phyloP scores from a whole-genome alignment of 2,329 filamentous ascomycete genomes.

The Penicillium sp. region DNA sequence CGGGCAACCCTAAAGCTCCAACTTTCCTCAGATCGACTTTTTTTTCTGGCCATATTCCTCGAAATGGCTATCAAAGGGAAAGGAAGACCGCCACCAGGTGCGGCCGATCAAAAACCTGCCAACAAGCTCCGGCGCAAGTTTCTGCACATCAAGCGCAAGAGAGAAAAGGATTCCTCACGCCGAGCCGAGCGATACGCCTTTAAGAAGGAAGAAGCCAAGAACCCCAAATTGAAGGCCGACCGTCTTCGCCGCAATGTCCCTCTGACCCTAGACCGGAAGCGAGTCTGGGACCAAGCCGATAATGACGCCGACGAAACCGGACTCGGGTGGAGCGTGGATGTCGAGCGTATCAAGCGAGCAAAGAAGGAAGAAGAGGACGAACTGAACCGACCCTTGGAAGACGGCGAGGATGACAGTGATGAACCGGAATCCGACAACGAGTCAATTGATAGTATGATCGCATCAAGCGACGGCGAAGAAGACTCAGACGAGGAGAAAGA shows the following conservation, averaged over 20 bases:
- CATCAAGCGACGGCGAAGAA: constrained; percentile 55
- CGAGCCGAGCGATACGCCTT: constrained; percentile 76
- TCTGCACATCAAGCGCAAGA: constrained; percentile 80
- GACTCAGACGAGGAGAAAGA: constrained; percentile 53
- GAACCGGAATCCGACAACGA: constrained; percentile 54
- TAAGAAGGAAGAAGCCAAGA: constrained; percentile 82
- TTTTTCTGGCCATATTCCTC: constrained; percentile 1
- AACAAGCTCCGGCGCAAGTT: constrained; percentile 83
- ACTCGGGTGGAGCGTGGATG: constrained; percentile 52
- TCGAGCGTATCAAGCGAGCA: constrained; percentile 53
- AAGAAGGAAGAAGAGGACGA: constrained; percentile 52
- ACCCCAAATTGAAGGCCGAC: constrained; percentile 74
- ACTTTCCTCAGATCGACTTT: constrained; percentile 7
- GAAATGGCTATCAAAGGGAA: constrained; percentile 56
- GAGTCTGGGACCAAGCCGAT: constrained; percentile 83
- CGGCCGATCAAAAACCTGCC: constrained; percentile 59
- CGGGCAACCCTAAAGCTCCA: constrained; percentile 4
- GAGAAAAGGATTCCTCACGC: constrained; percentile 71
- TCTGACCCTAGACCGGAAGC: constrained; percentile 80
- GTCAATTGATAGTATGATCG: constrained; percentile 78
- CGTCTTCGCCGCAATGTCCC: constrained; percentile 80
- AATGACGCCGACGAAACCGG: constrained; percentile 51
- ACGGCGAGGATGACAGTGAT: constrained; percentile 51
- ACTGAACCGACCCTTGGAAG: constrained; percentile 43
- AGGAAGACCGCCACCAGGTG: constrained; percentile 49